phyloP scores from a whole-genome alignment of 139 green algal species.

The Chlamydomonas urium region DNA sequence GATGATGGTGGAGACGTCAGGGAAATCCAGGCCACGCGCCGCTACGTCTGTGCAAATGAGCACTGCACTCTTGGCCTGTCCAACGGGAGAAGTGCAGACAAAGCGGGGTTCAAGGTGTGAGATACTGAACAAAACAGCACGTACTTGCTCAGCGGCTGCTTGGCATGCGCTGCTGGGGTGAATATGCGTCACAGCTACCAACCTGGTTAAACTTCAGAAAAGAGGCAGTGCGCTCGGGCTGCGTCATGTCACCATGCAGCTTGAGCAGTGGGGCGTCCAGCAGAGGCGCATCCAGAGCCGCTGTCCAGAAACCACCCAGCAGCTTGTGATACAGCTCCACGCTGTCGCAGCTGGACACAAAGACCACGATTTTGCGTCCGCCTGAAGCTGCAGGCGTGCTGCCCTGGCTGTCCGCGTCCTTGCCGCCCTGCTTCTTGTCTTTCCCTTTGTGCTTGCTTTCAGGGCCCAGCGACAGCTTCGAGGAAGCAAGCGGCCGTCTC shows the following conservation, averaged over 20 bases:
- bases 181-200: too few species aligned
- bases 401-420: too few species aligned
- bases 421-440: too few species aligned
- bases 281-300: slow-evolving; percentile 24
- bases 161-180: too few species aligned
- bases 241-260: slow-evolving; percentile 89
- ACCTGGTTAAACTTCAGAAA: slow-evolving; percentile 67
- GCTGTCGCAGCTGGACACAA: slow-evolving; percentile 84
- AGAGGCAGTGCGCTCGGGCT: slow-evolving; percentile 68
- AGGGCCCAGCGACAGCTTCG: too few species aligned
- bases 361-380: slow-evolving; percentile 90
- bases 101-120: too few species aligned
- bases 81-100: too few species aligned
- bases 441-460: too few species aligned
- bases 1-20: slow-evolving; percentile 78
- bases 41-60: slow-evolving; percentile 87
- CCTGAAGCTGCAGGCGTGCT: too few species aligned
- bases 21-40: slow-evolving; percentile 88
- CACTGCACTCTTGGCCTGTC: slow-evolving; percentile 52
- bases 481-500: too few species aligned
- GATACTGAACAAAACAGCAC: too few species aligned
- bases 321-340: slow-evolving; percentile 81
- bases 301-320: slow-evolving; percentile 32
- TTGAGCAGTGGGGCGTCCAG: slow-evolving; percentile 62
- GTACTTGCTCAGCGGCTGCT: too few species aligned